These are phyloP conservation scores for Aspergillus conjunctus DNA, from an alignment of 495 filamentous ascomycete genomes.

Conservation along the genomic window DNA sequence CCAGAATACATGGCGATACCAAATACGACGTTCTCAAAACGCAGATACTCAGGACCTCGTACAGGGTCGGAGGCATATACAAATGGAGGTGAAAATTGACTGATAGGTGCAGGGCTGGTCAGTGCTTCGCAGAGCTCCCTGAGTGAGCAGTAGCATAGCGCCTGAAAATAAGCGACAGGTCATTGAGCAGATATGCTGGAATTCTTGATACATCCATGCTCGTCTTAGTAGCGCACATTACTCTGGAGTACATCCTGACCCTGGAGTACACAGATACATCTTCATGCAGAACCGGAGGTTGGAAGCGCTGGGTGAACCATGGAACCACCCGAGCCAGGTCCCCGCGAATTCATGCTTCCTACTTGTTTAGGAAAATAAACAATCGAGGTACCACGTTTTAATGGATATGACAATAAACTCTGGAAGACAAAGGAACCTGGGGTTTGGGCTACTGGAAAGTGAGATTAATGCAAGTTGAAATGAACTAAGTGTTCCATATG, in stretches of 20 bases:
- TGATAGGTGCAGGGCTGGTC: neutral
- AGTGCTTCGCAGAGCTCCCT: neutral
- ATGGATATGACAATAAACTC: neutral
- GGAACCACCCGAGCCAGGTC: conserved; percentile 4
- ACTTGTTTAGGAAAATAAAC: neutral
- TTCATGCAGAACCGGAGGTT: neutral
- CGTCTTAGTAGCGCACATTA: too few relatives aligned
- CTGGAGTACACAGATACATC: neutral
- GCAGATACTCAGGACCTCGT: conserved; percentile 12
- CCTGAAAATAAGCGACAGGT: neutral
- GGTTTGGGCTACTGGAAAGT: neutral
- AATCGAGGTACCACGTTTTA: neutral
- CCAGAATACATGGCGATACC: conserved; percentile 4
- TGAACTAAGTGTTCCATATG: neutral
- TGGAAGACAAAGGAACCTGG: too few relatives aligned
- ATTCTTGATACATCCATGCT: too few relatives aligned
- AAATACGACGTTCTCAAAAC: neutral
- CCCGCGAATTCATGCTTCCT: neutral
- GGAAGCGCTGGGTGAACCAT: conserved; percentile 6
- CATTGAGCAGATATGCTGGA: too few relatives aligned
- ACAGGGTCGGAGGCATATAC: conserved; percentile 19
- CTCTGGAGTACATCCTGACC: neutral
- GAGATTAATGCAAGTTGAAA: neutral
- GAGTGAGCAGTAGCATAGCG: neutral
- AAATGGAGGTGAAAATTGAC: conserved; percentile 10